phyloP scores from a whole-genome alignment of 441 rosid genomes.

The Gossypium trilobum region DNA sequence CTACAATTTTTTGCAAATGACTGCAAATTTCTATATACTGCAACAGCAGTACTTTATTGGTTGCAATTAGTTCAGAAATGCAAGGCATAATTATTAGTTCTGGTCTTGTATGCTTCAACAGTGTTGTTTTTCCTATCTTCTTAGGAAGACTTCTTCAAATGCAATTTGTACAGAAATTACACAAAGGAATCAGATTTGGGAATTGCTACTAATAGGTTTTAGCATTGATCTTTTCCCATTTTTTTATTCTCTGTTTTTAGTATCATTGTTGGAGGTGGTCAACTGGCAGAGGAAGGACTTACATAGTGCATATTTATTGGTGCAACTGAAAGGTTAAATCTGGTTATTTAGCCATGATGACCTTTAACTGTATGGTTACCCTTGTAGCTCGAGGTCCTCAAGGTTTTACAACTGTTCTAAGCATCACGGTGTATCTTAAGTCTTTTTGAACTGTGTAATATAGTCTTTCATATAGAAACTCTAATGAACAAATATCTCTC shows the following conservation, averaged over 20 bases:
- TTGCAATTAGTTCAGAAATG: background rate
- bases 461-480: background rate
- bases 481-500: background rate
- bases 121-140: background rate
- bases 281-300: background rate
- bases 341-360: background rate
- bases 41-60: background rate
- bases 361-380: background rate
- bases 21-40: background rate
- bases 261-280: background rate
- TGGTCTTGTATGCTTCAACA: background rate
- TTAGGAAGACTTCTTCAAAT: background rate
- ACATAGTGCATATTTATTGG: conserved; percentile 1
- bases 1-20: background rate
- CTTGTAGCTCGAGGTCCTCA: background rate
- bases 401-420: background rate
- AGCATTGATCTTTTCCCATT: background rate
- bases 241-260: background rate
- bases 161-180: background rate
- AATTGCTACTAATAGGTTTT: background rate
- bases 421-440: background rate
- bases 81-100: background rate
- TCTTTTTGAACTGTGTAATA: background rate
- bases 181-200: background rate
- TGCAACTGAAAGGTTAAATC: background rate